A percentile compares a stretch with the other conserved stretches of the same genome.
These are phyloP conservation scores for Ilyonectria robusta DNA, from an alignment of 2,329 filamentous ascomycete genomes.

Conservation along the genomic window DNA sequence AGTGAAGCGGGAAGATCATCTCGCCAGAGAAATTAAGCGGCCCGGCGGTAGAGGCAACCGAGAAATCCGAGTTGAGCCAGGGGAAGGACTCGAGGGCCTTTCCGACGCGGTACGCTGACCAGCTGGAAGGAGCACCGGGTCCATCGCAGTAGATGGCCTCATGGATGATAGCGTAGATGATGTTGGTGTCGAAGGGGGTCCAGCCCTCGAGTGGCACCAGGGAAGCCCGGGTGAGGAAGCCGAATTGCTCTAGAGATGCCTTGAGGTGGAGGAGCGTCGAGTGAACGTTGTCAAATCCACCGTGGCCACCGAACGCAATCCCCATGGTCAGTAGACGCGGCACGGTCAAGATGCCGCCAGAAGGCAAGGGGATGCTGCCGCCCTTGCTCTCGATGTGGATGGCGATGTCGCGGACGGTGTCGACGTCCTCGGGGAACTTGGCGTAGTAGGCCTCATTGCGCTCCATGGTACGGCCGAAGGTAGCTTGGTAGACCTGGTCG, in stretches of 20 bases:
- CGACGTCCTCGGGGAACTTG: constrained; percentile 87
- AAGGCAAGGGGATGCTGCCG: constrained; percentile 73
- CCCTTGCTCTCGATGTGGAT: constrained; percentile 73
- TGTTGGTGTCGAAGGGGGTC: constrained; percentile 79
- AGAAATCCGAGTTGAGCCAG: constrained; percentile 62
- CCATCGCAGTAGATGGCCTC: constrained; percentile 89
- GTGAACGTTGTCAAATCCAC: constrained; percentile 83
- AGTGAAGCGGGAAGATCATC: constrained; percentile 91
- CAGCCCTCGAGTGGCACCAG: constrained; percentile 77
- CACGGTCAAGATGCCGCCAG: constrained; percentile 80
- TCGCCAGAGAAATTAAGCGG: constrained; percentile 89
- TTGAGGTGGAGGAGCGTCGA: constrained; percentile 78
- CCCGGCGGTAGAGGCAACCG: constrained; percentile 50
- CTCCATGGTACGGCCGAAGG: constrained; percentile 77
- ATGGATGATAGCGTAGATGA: constrained; percentile 90
- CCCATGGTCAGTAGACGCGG: constrained; percentile 84
- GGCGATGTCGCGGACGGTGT: constrained; percentile 76
- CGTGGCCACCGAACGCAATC: constrained; percentile 83
- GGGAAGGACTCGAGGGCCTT: constrained; percentile 61
- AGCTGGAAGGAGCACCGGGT: constrained; percentile 73
- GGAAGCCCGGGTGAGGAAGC: constrained; percentile 80
- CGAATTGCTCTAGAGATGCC: constrained; percentile 81
- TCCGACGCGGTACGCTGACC: constrained; percentile 80
- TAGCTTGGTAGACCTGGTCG: constrained; percentile 81
- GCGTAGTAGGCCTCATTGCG: constrained; percentile 85